A percentile compares a stretch with the other conserved stretches of the same genome.
Conservation (phyloP, 345 rosid genomes). For the Syzygium aqueum region DNA sequence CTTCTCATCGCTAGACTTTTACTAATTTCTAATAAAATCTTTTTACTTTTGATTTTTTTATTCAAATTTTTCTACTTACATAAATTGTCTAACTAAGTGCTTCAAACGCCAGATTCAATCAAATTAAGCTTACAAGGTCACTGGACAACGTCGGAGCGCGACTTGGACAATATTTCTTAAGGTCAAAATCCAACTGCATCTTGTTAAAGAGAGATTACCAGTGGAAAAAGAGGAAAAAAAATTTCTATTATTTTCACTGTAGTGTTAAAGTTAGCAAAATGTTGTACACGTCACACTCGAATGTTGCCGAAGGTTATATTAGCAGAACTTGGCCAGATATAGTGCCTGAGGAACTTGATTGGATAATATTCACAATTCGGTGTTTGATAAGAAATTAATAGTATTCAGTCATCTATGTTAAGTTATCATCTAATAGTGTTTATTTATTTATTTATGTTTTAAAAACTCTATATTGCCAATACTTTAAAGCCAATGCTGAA, state of each 20-base stretch:
- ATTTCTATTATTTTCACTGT: neutral
- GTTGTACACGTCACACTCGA: neutral
- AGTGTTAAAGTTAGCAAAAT: neutral
- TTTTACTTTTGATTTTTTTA: neutral
- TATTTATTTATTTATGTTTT: neutral
- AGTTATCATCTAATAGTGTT: neutral
- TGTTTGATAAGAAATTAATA: neutral
- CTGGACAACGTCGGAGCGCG: neutral
- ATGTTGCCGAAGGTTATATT: neutral
- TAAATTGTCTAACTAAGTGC: neutral
- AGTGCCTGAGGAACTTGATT: neutral
- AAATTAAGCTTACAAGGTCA: neutral
- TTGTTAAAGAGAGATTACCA: neutral
- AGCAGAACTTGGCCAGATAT: neutral
- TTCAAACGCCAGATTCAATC: neutral
- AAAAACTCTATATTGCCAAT: neutral
- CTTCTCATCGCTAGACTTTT: neutral
- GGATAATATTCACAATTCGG: neutral
- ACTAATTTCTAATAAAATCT: neutral
- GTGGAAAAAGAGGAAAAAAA: neutral
- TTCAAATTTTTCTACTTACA: neutral
- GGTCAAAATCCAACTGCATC: neutral
- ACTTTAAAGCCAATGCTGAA: neutral
- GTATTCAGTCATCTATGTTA: neutral
- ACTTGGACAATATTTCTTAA: neutral